Percentiles rank a stretch among this genome's conserved stretches.
These are phyloP conservation scores for Calcarisporium arbuscula DNA, from an alignment of 2,329 filamentous ascomycete species.

Conservation along the genomic window DNA sequence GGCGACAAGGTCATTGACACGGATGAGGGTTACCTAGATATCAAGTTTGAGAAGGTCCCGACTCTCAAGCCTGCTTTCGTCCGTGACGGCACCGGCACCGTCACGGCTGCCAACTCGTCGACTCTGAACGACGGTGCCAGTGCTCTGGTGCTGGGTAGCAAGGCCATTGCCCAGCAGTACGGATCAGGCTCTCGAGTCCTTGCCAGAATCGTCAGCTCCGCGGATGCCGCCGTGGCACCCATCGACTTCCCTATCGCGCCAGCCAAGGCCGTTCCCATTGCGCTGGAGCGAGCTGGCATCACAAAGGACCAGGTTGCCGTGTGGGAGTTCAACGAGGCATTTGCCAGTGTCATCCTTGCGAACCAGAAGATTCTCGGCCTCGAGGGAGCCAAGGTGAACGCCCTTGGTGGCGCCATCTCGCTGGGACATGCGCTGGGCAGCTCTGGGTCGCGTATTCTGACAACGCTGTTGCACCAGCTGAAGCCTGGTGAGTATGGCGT, in stretches of 20 bases:
- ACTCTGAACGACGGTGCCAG: slow-evolving; percentile 93
- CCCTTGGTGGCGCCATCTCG: slow-evolving; percentile 84
- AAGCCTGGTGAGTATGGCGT: slow-evolving; percentile 90
- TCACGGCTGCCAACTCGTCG: slow-evolving; percentile 91
- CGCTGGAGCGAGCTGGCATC: slow-evolving; percentile 81
- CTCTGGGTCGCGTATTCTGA: slow-evolving; percentile 86
- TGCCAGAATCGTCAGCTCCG: slow-evolving; percentile 78
- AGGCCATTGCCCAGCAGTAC: slow-evolving; percentile 73
- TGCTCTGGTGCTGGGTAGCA: slow-evolving; percentile 78
- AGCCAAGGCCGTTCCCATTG: slow-evolving; percentile 84
- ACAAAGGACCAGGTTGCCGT: slow-evolving; percentile 85
- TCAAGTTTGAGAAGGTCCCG: slow-evolving; percentile 81
- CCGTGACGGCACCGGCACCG: slow-evolving; percentile 75
- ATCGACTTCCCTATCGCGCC: slow-evolving; percentile 95
- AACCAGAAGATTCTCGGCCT: slow-evolving; percentile 89
- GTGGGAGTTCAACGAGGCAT: slow-evolving; percentile 99
- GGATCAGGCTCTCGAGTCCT: slow-evolving; percentile 72
- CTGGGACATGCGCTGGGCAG: slow-evolving; percentile 88
- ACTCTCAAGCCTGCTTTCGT: slow-evolving; percentile 89
- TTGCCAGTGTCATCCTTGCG: slow-evolving; percentile 89
- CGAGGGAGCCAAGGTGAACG: slow-evolving; percentile 74
- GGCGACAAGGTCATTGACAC: slow-evolving; percentile 71
- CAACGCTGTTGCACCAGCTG: slow-evolving; percentile 84
- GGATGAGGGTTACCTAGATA: slow-evolving; percentile 83
- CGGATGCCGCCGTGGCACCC: slow-evolving; percentile 84